A percentile compares a stretch with the other conserved stretches of the same genome.
phyloP scores from a whole-genome alignment of 75 land plant genomes.

The Selaginella tamariscina region DNA sequence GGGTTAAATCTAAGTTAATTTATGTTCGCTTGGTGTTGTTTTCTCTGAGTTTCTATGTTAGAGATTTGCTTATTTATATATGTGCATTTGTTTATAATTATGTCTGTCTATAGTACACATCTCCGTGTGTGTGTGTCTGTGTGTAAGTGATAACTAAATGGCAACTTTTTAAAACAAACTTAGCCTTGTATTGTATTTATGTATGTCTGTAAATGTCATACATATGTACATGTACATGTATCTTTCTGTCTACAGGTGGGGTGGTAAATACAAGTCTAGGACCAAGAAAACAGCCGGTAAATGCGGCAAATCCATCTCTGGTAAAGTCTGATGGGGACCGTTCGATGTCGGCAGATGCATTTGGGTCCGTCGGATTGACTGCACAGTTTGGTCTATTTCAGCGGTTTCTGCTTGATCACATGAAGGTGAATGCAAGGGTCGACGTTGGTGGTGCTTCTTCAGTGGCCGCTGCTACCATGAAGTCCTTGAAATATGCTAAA shows the following conservation, averaged over 20 bases:
- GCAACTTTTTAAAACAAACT: no score
- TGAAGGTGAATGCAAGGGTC: constrained; percentile 40
- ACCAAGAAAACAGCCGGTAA: constrained; percentile 15
- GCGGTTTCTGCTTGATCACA: constrained; percentile 49
- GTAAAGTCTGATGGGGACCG: background rate
- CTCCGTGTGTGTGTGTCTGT: no score
- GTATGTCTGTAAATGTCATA: no score
- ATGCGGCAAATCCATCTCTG: constrained; percentile 8
- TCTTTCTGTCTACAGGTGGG: constrained; percentile 38
- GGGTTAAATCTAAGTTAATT: no score
- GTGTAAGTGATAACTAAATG: no score
- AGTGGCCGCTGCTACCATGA: constrained; percentile 25
- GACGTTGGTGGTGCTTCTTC: constrained; percentile 52
- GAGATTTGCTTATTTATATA: no score
- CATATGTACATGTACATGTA: no score
- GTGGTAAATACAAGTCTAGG: constrained; percentile 34
- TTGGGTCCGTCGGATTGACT: constrained; percentile 41
- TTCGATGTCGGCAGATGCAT: constrained; percentile 33
- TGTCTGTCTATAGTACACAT: no score
- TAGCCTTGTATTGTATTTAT: no score
- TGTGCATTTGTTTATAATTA: no score
- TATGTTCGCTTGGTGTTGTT: no score
- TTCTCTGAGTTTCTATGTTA: no score
- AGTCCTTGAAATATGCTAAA: background rate
- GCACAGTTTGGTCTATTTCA: constrained; percentile 77